Base-by-base conservation (phyloP, 352 stramenopile species). In the Peronosclerospora sorghi region DNA sequence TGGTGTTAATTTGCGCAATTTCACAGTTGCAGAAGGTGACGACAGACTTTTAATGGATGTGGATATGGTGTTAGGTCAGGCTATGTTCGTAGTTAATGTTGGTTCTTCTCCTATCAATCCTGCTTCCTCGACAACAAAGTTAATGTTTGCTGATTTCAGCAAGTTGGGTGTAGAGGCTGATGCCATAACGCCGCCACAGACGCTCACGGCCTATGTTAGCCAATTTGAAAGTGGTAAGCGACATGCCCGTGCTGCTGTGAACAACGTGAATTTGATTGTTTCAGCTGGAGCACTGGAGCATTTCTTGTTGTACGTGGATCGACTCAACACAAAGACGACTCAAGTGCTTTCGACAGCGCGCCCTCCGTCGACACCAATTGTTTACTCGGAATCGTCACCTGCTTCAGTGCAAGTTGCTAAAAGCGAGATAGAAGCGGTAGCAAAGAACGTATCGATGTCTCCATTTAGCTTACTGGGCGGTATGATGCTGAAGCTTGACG, bases 271-370 rank as follows among this genome's bases (percentile, higher is more conserved):
- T 20, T 29, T 83, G 20, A 48, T 81, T 18, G 39, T 63, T 3
- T 63, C 59, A 37, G 62, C 62, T 5, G 39, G 59, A 14, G 68
- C 62, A 10, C 59, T 86, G 3, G 71, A 86, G 43, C 45, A 73
- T 41, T 84, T 86, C 38, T 35, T 86, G 38, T 48, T 84, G 40
- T 83, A 71, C 32, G 49, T 76, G 7, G 73, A 86, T 53, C 70
- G 70, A 4, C 37, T 83, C 14, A 74, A 37, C 27, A 79, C 66
- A 20, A 72, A 65, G 15, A 58, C 67, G 10, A 73, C 56, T 35
- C 61, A 77, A 56, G 65, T 71, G 5, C 46, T 83, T 40, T 68
- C 69, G 14, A 62, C 56, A 26, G 51, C 63, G 5, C 68, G 57
- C 13, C 65, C 68, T 6, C 51, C 63, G 9, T 56, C 62, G 17